Conservation (phyloP, 225 moss, liverwort and hornwort genomes). For the Sphagnum contortum region DNA sequence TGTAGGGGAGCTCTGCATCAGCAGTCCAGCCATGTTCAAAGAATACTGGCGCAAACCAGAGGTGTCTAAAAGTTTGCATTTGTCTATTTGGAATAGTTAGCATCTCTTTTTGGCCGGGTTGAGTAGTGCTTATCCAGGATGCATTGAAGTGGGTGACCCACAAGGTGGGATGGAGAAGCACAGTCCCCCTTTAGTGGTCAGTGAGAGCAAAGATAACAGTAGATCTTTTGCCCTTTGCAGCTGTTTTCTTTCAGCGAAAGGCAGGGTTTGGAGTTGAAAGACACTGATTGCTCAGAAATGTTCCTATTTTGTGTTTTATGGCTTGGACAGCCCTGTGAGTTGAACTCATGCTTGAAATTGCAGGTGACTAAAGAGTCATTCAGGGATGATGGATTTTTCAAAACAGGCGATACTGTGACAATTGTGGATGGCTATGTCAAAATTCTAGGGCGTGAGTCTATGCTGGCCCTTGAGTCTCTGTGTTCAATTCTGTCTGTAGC, state of each 20-base stretch:
- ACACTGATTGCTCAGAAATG: not conserved
- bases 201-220: too few relatives aligned
- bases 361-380: constrained; percentile 79
- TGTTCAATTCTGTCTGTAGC: too few relatives aligned
- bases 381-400: constrained; percentile 84
- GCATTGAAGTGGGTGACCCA: too few relatives aligned
- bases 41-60: constrained; percentile 87
- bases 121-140: too few relatives aligned
- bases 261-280: too few relatives aligned
- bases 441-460: constrained; percentile 75
- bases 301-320: not conserved
- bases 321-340: constrained; percentile 9
- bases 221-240: too few relatives aligned
- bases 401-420: constrained; percentile 86
- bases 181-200: too few relatives aligned
- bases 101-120: too few relatives aligned
- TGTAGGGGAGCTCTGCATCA: constrained; percentile 78
- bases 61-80: constrained; percentile 24
- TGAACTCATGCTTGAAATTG: constrained; percentile 10
- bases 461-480: too few relatives aligned
- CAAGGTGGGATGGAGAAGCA: too few relatives aligned
- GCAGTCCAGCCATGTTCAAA: constrained; percentile 89
- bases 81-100: too few relatives aligned
- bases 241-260: too few relatives aligned
- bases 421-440: constrained; percentile 78